Evolutionary conservation across 192 early-diverging fungal species (phyloP).

Genomic region (Entomortierella chlamydospora): DNA sequence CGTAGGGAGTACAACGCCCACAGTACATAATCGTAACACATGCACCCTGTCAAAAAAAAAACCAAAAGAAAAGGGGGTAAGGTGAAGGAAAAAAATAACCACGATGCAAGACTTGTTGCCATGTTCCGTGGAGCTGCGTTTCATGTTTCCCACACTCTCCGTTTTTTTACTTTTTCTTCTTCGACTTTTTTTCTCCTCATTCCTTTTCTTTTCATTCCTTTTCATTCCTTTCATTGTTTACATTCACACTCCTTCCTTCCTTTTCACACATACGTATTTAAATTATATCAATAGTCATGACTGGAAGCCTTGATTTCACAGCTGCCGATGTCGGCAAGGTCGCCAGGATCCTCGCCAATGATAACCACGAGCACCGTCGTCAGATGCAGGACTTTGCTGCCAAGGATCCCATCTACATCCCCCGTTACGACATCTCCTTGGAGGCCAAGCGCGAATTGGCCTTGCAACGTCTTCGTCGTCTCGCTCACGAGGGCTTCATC

Average conservation of each 20-base stretch:
- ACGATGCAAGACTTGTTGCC: no score
- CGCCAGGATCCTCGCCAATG: conserved; percentile 56
- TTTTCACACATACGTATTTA: no score
- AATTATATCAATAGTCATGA: conserved; percentile 9
- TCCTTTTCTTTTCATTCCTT: not conserved
- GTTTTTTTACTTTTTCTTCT: not conserved
- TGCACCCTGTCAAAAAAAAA: no score
- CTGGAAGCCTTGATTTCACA: conserved; percentile 11
- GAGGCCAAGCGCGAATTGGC: conserved; percentile 74
- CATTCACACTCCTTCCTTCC: not conserved
- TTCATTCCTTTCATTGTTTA: not conserved
- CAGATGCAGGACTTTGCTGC: conserved; percentile 61
- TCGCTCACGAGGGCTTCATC: conserved; percentile 67
- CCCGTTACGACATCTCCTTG: conserved; percentile 72
- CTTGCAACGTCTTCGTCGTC: conserved; percentile 60
- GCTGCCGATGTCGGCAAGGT: conserved; percentile 46
- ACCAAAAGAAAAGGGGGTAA: no score
- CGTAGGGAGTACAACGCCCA: not conserved
- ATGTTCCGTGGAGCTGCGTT: no score
- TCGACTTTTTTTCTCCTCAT: not conserved
- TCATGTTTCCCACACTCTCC: not conserved
- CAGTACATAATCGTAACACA: no score
- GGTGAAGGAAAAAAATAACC: no score
- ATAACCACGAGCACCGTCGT: conserved; percentile 68
- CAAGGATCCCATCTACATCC: conserved; percentile 67